Conservation (phyloP, 2,329 filamentous ascomycete genomes). For the Penicillium sp. region DNA sequence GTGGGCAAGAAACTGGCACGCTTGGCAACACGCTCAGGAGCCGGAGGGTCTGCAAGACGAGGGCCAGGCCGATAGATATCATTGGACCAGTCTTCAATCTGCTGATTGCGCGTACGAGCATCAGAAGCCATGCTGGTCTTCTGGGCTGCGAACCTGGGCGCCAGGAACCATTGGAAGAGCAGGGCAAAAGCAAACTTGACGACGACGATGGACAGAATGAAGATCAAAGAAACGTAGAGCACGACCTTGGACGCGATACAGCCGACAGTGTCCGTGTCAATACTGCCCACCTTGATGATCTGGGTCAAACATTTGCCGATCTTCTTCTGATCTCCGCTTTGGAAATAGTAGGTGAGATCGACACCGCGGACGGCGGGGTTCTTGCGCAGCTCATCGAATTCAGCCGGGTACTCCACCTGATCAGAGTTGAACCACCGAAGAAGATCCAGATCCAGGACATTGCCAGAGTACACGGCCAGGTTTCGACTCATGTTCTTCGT, state of each 20-base stretch:
- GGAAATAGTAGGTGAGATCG: conserved; percentile 87
- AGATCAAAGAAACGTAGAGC: conserved; percentile 85
- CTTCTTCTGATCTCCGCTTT: conserved; percentile 74
- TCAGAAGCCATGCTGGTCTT: conserved; percentile 83
- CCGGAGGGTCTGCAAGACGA: conserved; percentile 74
- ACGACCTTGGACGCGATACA: conserved; percentile 98
- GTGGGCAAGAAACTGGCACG: conserved; percentile 87
- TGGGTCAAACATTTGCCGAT: conserved; percentile 86
- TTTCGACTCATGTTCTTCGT: conserved; percentile 87
- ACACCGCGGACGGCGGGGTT: conserved; percentile 73
- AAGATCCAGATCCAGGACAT: conserved; percentile 86
- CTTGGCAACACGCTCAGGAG: conserved; percentile 73
- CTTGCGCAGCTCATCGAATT: conserved; percentile 78
- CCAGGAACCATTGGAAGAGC: conserved; percentile 95
- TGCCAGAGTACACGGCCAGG: conserved; percentile 90
- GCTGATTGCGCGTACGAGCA: conserved; percentile 79
- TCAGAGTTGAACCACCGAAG: conserved; percentile 85
- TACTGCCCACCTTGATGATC: conserved; percentile 91
- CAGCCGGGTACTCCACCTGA: conserved; percentile 72
- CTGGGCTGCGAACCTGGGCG: conserved; percentile 76
- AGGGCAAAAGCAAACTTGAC: conserved; percentile 87
- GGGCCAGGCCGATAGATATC: conserved; percentile 94
- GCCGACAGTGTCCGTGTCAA: conserved; percentile 93
- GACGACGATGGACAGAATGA: conserved; percentile 86
- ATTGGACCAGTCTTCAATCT: conserved; percentile 97